A percentile compares a stretch with the other conserved stretches of the same genome.
phyloP scores from a whole-genome alignment of 192 early-diverging fungal genomes.

The Gamsiella multidivaricata region DNA sequence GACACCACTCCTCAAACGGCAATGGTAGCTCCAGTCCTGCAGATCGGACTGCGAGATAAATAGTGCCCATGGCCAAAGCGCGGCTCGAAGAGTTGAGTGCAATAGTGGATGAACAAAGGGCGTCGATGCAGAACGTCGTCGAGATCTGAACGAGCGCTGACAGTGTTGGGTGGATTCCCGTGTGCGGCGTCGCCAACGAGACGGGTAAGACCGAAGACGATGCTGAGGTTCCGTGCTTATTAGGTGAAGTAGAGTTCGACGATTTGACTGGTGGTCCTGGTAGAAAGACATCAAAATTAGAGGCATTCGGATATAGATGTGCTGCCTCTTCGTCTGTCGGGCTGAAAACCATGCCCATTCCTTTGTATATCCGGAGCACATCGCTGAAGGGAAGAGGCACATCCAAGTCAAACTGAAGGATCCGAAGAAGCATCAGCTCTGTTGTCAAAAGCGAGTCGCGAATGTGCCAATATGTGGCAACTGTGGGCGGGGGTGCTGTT shows the following conservation, averaged over 20 bases:
- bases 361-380: conserved; percentile 62
- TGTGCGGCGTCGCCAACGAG: conserved; percentile 14
- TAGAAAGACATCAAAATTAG: conserved; percentile 50
- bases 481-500: conserved; percentile 40
- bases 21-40: conserved; percentile 44
- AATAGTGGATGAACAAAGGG: conserved; percentile 39
- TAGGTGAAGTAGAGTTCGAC: conserved; percentile 1
- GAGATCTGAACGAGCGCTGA: conserved; percentile 51
- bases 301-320: conserved; percentile 34
- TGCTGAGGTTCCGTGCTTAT: conserved; percentile 29
- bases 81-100: conserved; percentile 48
- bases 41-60: conserved; percentile 44
- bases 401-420: conserved; percentile 63
- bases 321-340: conserved; percentile 50
- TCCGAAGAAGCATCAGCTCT: conserved; percentile 61
- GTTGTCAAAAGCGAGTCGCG: conserved; percentile 61
- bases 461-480: conserved; percentile 58
- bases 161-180: conserved; percentile 45
- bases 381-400: conserved; percentile 61
- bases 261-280: conserved; percentile 11
- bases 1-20: conserved; percentile 52
- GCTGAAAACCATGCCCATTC: conserved; percentile 57
- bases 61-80: conserved; percentile 45
- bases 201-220: conserved; percentile 22
- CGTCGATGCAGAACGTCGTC: conserved; percentile 51